Base-by-base conservation (phyloP, 257 asterid genomes). In the Lantana camara region DNA sequence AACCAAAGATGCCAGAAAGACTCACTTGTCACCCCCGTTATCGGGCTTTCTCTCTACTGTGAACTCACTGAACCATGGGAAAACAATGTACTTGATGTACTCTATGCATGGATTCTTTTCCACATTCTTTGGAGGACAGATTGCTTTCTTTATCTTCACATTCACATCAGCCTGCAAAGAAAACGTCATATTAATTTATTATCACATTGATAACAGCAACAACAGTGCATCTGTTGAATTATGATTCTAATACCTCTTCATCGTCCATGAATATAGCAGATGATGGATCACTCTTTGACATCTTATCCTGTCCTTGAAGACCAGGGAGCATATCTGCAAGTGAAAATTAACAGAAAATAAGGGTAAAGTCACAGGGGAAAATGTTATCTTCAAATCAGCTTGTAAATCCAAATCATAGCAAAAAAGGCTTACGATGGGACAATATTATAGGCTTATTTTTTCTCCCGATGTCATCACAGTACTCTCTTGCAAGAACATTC, bases 191-290 rank as follows among this genome's bases (percentile, higher is more conserved):
- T n/a, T n/a, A n/a, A n/a, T n/a, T n/a, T n/a, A n/a, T n/a, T n/a
- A n/a, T n/a, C n/a, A n/a, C n/a, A n/a, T n/a, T n/a, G n/a, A n/a
- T n/a, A n/a, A n/a, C n/a, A n/a, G n/a, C n/a, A n/a, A n/a, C n/a
- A n/a, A n/a, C n/a, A n/a, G n/a, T n/a, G n/a, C n/a, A n/a, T n/a
- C n/a, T n/a, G n/a, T n/a, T 8, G 50, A 69, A 29, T 9, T 23
- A 49, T 12, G 52, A 27, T 40, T 54, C 68, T 14, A 23, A 57
- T 85, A 90, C 96, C 97, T 90, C 97, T 70, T 83, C 96, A 72
- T 90, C 97, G 73, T 90, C 97, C 96, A 90, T 90, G 79, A 57
- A 90, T 67, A 90, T 75, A 64, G 97, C 68, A 60, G 97, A 90
- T 20, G 95, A 76, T 17, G 92, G 83, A 29, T 85, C 96, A 66